Percentiles rank a stretch among this genome's conserved stretches.
Conservation (phyloP, 148 eudicot genomes). For the Rhododendron henanense region DNA sequence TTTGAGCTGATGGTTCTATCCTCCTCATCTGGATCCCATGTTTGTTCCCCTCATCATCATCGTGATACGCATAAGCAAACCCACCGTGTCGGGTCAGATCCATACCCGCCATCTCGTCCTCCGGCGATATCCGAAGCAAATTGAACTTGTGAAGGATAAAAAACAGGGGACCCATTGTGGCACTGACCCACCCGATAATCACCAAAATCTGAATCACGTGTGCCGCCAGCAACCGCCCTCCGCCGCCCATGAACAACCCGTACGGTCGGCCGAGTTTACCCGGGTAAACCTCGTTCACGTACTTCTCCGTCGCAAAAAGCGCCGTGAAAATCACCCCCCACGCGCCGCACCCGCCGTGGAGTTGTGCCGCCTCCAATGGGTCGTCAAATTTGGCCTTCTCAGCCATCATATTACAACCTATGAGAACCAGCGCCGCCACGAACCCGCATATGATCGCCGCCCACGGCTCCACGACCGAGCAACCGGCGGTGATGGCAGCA, state of each 20-base stretch:
- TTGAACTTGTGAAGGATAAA: slow-evolving; percentile 29
- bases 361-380: slow-evolving; percentile 55
- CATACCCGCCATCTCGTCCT: slow-evolving; percentile 59
- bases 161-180: slow-evolving; percentile 51
- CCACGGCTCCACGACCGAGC: slow-evolving; percentile 37
- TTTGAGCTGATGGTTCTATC: slow-evolving; percentile 15
- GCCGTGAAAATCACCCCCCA: slow-evolving; percentile 58
- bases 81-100: slow-evolving; percentile 62
- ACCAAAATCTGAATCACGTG: slow-evolving; percentile 45
- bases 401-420: slow-evolving; percentile 42
- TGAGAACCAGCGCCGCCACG: slow-evolving; percentile 40
- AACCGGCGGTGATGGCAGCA: slow-evolving; percentile 34
- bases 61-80: slow-evolving; percentile 46
- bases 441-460: slow-evolving; percentile 28
- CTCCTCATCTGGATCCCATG: slow-evolving; percentile 26
- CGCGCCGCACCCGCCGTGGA: slow-evolving; percentile 59
- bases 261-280: slow-evolving; percentile 34
- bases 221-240: slow-evolving; percentile 42
- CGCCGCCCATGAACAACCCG: slow-evolving; percentile 61
- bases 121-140: slow-evolving; percentile 34
- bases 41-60: slow-evolving; percentile 26
- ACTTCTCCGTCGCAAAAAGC: slow-evolving; percentile 37
- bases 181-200: slow-evolving; percentile 46
- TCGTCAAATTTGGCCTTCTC: slow-evolving; percentile 38
- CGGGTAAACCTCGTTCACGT: slow-evolving; percentile 45